Conservation (phyloP, 2,329 filamentous ascomycete genomes). For the Xylaria sp. region DNA sequence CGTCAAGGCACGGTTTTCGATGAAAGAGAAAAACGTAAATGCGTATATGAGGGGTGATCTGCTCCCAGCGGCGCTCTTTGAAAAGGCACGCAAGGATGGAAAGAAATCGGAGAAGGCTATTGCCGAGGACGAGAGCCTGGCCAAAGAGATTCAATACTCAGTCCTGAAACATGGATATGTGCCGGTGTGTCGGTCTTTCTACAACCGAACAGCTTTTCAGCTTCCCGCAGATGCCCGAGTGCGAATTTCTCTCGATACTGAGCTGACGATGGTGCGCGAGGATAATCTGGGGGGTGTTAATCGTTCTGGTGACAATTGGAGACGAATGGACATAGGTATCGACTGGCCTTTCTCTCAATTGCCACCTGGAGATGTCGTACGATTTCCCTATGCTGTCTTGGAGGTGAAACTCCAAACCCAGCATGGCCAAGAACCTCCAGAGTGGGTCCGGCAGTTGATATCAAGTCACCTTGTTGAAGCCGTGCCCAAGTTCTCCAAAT, state of each 20-base stretch:
- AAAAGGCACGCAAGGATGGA: slow-evolving; percentile 93
- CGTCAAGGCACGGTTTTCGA: slow-evolving; percentile 92
- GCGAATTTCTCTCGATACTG: slow-evolving; percentile 95
- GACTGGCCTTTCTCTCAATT: slow-evolving; percentile 94
- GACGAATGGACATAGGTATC: slow-evolving; percentile 95
- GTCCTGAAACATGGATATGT: slow-evolving; percentile 86
- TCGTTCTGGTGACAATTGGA: slow-evolving; percentile 89
- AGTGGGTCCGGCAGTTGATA: slow-evolving; percentile 95
- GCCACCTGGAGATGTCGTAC: slow-evolving; percentile 82
- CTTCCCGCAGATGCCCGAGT: slow-evolving; percentile 95
- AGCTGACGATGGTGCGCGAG: slow-evolving; percentile 93
- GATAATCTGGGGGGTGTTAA: slow-evolving; percentile 87
- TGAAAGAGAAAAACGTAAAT: slow-evolving; percentile 98
- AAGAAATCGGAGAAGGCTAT: slow-evolving; percentile 95
- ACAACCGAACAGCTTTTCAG: slow-evolving; percentile 98
- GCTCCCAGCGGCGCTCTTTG: slow-evolving; percentile 88
- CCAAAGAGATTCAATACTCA: slow-evolving; percentile 92
- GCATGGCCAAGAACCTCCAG: slow-evolving; percentile 90
- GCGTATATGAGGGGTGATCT: slow-evolving; percentile 85
- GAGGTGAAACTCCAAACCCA: slow-evolving; percentile 99
- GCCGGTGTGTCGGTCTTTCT: slow-evolving; percentile 94
- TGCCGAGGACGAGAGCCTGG: slow-evolving; percentile 87
- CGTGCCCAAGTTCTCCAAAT: slow-evolving; percentile 99
- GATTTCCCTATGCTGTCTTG: slow-evolving; percentile 94
- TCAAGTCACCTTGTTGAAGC: slow-evolving; percentile 95